Evolutionary conservation across 2,329 filamentous ascomycete genomes (phyloP).

Genomic region (Trichoderma sp.): DNA sequence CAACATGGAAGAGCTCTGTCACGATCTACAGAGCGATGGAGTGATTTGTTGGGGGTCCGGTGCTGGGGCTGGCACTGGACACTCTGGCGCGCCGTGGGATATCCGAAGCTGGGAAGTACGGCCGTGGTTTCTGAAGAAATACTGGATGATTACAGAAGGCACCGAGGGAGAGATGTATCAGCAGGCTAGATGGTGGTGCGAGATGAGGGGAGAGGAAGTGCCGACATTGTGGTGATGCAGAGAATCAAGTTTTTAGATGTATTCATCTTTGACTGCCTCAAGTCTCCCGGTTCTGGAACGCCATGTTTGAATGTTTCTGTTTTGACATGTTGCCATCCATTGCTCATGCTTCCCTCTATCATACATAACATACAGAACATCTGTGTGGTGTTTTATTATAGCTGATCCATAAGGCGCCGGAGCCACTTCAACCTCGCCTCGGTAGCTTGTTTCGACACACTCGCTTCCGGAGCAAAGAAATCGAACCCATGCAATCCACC

Average conservation of each 20-base stretch:
- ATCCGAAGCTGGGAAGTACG: constrained; percentile 34
- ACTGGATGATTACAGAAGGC: constrained; percentile 32
- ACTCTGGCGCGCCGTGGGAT: constrained; percentile 32
- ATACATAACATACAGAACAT: too few species aligned
- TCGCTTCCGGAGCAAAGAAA: not conserved
- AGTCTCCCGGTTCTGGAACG: not conserved
- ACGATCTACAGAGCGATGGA: constrained; percentile 32
- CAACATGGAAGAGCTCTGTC: constrained; percentile 34
- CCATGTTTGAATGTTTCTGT: not conserved
- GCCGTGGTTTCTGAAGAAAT: constrained; percentile 33
- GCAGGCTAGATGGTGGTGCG: constrained; percentile 34
- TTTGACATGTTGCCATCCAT: not conserved
- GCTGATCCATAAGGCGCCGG: not conserved
- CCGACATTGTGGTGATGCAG: not conserved
- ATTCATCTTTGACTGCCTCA: not conserved
- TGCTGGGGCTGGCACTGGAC: constrained; percentile 29
- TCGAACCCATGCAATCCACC: not conserved
- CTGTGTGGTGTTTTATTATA: not conserved
- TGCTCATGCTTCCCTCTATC: not conserved
- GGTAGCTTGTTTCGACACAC: not conserved
- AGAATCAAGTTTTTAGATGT: not conserved
- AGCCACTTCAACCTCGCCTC: not conserved
- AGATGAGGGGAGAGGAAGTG: constrained; percentile 29
- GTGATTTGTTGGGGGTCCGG: constrained; percentile 33
- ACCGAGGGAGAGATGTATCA: constrained; percentile 33